Conservation (phyloP, 1,284 basidiomycete genomes). For the Apiotrichum montevideense region DNA sequence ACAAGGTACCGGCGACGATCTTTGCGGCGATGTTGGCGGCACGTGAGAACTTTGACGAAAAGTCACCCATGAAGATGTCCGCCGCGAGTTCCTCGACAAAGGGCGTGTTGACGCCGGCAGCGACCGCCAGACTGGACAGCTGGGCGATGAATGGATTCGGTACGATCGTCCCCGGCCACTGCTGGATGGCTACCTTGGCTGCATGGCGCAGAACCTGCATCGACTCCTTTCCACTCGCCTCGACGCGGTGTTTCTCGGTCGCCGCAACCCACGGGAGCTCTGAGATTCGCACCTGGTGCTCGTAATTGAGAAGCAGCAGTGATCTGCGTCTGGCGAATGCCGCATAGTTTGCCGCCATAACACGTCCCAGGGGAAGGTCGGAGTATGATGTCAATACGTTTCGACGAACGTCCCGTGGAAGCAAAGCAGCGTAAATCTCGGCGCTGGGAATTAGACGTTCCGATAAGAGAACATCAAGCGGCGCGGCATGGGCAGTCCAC, state of each 20-base stretch:
- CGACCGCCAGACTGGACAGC: background rate
- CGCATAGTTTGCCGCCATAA: conserved; percentile 8
- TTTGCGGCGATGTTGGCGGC: conserved; percentile 1
- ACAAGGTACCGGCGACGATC: background rate
- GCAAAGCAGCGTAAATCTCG: background rate
- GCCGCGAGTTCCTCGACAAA: conserved; percentile 8
- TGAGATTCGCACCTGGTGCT: conserved; percentile 7
- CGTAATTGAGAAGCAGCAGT: conserved; percentile 4
- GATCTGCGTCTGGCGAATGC: conserved; percentile 7
- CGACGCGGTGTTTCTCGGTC: background rate
- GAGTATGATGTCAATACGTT: background rate
- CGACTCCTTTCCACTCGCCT: no score
- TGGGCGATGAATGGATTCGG: conserved; percentile 8
- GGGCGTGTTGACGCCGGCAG: background rate
- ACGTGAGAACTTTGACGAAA: conserved; percentile 2
- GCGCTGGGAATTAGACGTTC: background rate
- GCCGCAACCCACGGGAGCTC: conserved; percentile 10
- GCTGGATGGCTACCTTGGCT: background rate
- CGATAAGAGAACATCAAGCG: background rate
- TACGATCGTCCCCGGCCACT: conserved; percentile 9
- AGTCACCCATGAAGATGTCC: conserved; percentile 10
- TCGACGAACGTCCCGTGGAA: background rate
- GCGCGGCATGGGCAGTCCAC: background rate
- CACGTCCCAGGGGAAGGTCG: background rate
- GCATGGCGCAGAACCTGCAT: background rate